Evolutionary conservation across 768 basidiomycete genomes (phyloP).

Genomic region (Tylopilus felleus): DNA sequence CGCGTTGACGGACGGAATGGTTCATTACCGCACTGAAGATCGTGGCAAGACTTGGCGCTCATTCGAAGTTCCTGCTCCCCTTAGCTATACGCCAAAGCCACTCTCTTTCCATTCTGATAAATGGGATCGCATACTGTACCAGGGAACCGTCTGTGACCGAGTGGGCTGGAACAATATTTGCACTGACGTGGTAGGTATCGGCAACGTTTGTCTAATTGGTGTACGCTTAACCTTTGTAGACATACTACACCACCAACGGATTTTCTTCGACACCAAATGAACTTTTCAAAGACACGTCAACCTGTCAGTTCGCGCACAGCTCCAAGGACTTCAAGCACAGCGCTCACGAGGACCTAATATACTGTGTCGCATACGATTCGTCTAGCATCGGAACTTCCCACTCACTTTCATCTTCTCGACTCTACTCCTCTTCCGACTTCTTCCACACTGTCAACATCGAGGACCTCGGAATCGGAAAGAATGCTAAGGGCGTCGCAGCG

Average conservation of each 20-base stretch:
- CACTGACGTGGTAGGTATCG: slow-evolving; percentile 59
- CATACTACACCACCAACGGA: slow-evolving; percentile 83
- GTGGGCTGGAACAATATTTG: slow-evolving; percentile 56
- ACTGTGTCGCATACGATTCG: slow-evolving; percentile 85
- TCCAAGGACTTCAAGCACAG: slow-evolving; percentile 78
- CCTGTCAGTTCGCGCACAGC: slow-evolving; percentile 89
- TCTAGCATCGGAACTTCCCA: slow-evolving; percentile 41
- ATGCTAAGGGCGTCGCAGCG: slow-evolving; percentile 85
- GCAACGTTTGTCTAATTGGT: background rate
- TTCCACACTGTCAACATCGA: slow-evolving; percentile 67
- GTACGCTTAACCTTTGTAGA: slow-evolving; percentile 43
- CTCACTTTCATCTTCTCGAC: slow-evolving; percentile 54
- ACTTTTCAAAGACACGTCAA: slow-evolving; percentile 67
- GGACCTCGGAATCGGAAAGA: slow-evolving; percentile 82
- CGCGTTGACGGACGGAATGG: slow-evolving; percentile 68
- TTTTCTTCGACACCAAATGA: slow-evolving; percentile 59
- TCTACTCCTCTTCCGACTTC: slow-evolving; percentile 85
- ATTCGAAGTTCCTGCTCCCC: slow-evolving; percentile 64
- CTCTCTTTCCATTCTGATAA: slow-evolving; percentile 90
- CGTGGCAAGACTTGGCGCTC: slow-evolving; percentile 84
- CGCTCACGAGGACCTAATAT: slow-evolving; percentile 72
- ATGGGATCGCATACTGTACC: slow-evolving; percentile 73
- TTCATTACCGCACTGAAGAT: slow-evolving; percentile 86
- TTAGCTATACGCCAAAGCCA: slow-evolving; percentile 48
- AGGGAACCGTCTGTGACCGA: slow-evolving; percentile 62